Evolutionary conservation across 306 rosid genomes (phyloP).

Genomic region (Prunus mongolica): DNA sequence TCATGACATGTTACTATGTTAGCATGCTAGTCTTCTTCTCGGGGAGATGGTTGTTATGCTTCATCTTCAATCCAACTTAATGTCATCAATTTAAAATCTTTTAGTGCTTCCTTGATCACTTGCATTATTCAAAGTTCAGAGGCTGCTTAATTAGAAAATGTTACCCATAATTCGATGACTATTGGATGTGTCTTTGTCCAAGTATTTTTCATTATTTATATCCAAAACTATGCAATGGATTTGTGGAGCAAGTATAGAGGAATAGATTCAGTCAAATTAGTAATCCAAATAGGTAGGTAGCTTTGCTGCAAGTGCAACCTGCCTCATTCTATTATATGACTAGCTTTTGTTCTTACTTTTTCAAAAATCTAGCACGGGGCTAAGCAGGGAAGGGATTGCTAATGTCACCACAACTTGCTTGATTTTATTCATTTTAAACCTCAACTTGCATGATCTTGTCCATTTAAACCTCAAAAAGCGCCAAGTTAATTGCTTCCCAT

Average conservation of each 20-base stretch:
- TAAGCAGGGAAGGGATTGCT: not conserved
- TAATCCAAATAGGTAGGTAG: slow-evolving; percentile 5
- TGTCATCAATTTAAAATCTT: not conserved
- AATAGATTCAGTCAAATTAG: not conserved
- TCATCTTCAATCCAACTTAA: not conserved
- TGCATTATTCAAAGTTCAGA: not conserved
- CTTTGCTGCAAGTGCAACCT: not conserved
- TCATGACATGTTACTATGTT: not conserved
- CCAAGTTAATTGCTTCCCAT: not conserved
- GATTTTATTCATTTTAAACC: not conserved
- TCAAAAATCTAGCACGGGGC: not conserved
- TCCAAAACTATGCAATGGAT: not conserved
- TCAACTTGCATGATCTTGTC: not conserved
- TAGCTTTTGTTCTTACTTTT: slow-evolving; percentile 3
- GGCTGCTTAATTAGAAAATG: not conserved
- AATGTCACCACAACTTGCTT: not conserved
- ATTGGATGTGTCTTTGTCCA: not conserved
- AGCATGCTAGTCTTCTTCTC: not conserved
- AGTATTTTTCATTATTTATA: not conserved
- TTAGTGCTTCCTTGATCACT: not conserved
- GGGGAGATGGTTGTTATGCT: not conserved
- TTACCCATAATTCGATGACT: no score
- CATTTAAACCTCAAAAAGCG: not conserved
- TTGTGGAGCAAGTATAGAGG: slow-evolving; percentile 2
- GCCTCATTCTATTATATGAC: not conserved